Conservation (phyloP, 306 rosid genomes). For the Prunus mongolica region DNA sequence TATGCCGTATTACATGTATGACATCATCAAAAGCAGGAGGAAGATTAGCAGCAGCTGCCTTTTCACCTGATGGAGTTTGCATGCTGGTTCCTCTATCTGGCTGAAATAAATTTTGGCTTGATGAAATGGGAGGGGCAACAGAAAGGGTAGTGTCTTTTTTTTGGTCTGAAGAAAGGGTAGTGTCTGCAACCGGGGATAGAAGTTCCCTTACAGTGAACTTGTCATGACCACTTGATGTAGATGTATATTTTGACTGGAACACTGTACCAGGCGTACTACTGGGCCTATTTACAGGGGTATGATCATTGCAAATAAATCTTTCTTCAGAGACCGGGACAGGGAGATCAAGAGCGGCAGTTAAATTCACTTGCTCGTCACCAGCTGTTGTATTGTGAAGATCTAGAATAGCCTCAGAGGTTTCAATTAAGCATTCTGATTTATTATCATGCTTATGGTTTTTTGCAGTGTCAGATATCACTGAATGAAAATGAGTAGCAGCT, state of each 20-base stretch:
- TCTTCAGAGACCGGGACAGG: slow-evolving; percentile 39
- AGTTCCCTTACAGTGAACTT: slow-evolving; percentile 79
- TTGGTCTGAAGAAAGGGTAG: slow-evolving; percentile 19
- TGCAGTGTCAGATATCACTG: slow-evolving; percentile 34
- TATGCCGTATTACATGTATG: slow-evolving; percentile 93
- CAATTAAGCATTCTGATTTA: slow-evolving; percentile 27
- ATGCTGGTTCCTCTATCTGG: slow-evolving; percentile 43
- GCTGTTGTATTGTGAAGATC: slow-evolving; percentile 40
- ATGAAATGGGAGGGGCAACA: slow-evolving; percentile 29
- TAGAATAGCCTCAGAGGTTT: slow-evolving; percentile 27
- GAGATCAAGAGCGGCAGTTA: slow-evolving; percentile 29
- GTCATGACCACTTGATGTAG: slow-evolving; percentile 56
- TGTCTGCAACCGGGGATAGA: slow-evolving; percentile 48
- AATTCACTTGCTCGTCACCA: slow-evolving; percentile 20
- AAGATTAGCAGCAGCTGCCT: slow-evolving; percentile 54
- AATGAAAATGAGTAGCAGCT: slow-evolving; percentile 33
- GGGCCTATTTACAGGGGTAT: slow-evolving; percentile 30
- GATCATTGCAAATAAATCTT: slow-evolving; percentile 37
- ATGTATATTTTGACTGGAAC: slow-evolving; percentile 26
- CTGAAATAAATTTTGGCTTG: slow-evolving; percentile 49
- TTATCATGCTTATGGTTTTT: slow-evolving; percentile 32
- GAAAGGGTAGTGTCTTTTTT: slow-evolving; percentile 35
- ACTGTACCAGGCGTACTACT: slow-evolving; percentile 25
- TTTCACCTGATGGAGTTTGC: slow-evolving; percentile 51
- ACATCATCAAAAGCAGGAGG: slow-evolving; percentile 89